phyloP scores from a whole-genome alignment of 257 asterid genomes.

The Eustoma russellianum region DNA sequence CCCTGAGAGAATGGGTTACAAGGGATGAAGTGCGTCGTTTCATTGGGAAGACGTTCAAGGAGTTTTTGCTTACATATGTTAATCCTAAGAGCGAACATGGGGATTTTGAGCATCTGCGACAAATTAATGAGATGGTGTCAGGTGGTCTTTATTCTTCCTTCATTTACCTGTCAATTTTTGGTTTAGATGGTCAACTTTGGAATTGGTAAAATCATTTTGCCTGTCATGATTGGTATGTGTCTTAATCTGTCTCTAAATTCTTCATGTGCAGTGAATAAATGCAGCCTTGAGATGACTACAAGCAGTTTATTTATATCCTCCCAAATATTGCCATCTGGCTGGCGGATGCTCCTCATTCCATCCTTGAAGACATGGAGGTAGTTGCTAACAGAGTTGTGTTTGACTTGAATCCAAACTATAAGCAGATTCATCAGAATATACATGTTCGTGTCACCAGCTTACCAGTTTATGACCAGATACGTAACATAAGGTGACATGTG shows the following conservation, averaged over 20 bases:
- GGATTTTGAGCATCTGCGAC: slow-evolving; percentile 82
- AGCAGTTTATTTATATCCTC: slow-evolving; percentile 68
- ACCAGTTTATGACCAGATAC: slow-evolving; percentile 95
- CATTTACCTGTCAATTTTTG: not conserved
- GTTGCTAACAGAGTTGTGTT: slow-evolving; percentile 84
- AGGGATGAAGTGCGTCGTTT: slow-evolving; percentile 98
- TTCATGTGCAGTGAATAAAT: slow-evolving; percentile 69
- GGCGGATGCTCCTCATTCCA: slow-evolving; percentile 97
- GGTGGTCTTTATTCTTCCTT: slow-evolving; percentile 29
- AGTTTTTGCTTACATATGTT: slow-evolving; percentile 75
- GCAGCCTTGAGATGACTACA: slow-evolving; percentile 98
- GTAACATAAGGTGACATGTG: slow-evolving; percentile 61
- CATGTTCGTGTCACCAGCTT: slow-evolving; percentile 83
- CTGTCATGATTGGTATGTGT: not conserved
- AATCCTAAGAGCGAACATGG: slow-evolving; percentile 78
- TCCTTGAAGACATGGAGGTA: slow-evolving; percentile 99
- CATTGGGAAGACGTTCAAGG: slow-evolving; percentile 85
- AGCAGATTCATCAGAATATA: slow-evolving; percentile 76
- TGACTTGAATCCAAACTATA: slow-evolving; percentile 75
- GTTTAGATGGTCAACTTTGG: slow-evolving; percentile 6
- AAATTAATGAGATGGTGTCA: slow-evolving; percentile 94
- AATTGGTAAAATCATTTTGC: not conserved
- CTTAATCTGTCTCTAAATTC: not conserved
- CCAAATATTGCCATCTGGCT: slow-evolving; percentile 98
- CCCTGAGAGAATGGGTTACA: slow-evolving; percentile 98